Percentiles rank a stretch among this genome's conserved stretches.
Evolutionary conservation across 2,329 filamentous ascomycete species (phyloP).

Genomic region (Verticillium klebahnii): DNA sequence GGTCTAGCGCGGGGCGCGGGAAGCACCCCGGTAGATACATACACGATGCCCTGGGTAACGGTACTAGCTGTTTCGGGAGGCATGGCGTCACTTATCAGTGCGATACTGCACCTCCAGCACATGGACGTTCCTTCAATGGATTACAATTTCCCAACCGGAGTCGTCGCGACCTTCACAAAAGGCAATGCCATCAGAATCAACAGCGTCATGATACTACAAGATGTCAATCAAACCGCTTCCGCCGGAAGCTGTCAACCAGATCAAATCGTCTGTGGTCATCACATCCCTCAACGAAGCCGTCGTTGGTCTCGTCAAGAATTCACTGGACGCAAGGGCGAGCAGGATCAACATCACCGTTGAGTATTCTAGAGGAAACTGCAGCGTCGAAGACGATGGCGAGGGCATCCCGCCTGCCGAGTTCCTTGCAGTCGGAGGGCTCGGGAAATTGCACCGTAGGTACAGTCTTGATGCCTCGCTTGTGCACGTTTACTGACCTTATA

Average conservation of each 20-base stretch:
- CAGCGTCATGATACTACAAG: conserved; percentile 10
- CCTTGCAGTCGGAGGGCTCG: conserved; percentile 61
- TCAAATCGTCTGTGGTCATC: conserved; percentile 81
- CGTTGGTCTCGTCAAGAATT: conserved; percentile 72
- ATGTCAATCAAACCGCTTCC: conserved; percentile 69
- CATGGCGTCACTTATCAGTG: background rate
- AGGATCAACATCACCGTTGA: conserved; percentile 69
- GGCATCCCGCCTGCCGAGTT: conserved; percentile 78
- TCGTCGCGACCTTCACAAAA: too few species aligned
- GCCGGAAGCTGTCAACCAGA: conserved; percentile 65
- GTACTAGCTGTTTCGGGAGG: background rate
- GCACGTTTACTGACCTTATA: conserved; percentile 27
- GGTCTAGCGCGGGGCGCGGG: background rate
- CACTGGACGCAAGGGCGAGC: conserved; percentile 72
- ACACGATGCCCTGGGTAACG: background rate
- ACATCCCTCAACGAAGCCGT: conserved; percentile 68
- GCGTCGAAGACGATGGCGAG: conserved; percentile 76
- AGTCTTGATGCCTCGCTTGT: conserved; percentile 4
- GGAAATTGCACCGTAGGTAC: conserved; percentile 64
- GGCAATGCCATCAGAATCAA: background rate
- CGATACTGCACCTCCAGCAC: background rate
- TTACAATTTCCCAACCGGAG: background rate
- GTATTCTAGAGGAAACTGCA: conserved; percentile 69
- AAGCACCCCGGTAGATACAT: background rate
- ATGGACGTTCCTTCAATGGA: background rate